Evolutionary conservation across 1,284 basidiomycete genomes (phyloP).

Genomic region (Ceratobasidium sp.): DNA sequence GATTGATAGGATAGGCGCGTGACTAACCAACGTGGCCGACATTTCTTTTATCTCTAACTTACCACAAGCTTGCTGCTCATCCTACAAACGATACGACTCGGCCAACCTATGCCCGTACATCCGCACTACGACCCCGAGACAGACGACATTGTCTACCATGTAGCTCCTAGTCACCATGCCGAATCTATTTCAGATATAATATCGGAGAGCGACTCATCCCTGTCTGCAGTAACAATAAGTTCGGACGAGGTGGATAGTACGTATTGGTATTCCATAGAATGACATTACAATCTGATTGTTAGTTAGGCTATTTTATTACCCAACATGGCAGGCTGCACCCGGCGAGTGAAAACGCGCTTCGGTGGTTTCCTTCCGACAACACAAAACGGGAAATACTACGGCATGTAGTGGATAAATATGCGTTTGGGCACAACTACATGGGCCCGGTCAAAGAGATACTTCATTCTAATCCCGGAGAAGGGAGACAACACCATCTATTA

Average conservation of each 20-base stretch:
- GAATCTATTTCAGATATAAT: background rate
- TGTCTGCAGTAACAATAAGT: background rate
- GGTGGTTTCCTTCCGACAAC: constrained; percentile 30
- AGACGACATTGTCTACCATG: constrained; percentile 7
- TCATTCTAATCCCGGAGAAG: background rate
- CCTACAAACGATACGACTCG: too few relatives aligned
- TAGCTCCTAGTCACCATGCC: background rate
- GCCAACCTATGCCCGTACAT: background rate
- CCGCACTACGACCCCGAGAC: constrained; percentile 6
- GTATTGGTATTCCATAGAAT: background rate
- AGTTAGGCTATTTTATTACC: constrained; percentile 24
- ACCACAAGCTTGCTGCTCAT: too few relatives aligned
- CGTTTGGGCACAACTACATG: background rate
- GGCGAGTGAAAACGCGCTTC: background rate
- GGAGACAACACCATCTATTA: background rate
- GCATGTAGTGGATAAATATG: background rate
- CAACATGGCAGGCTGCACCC: constrained; percentile 25
- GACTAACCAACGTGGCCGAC: too few relatives aligned
- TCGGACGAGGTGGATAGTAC: background rate
- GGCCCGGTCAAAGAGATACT: constrained; percentile 16
- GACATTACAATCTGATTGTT: background rate
- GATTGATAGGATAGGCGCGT: too few relatives aligned
- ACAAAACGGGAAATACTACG: constrained; percentile 13
- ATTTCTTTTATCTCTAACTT: too few relatives aligned
- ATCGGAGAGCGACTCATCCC: background rate